Evolutionary conservation across 768 basidiomycete genomes (phyloP), one percentile per base, ranked within the genome.

Genomic region (Phlebiopsis flavidoalba): DNA sequence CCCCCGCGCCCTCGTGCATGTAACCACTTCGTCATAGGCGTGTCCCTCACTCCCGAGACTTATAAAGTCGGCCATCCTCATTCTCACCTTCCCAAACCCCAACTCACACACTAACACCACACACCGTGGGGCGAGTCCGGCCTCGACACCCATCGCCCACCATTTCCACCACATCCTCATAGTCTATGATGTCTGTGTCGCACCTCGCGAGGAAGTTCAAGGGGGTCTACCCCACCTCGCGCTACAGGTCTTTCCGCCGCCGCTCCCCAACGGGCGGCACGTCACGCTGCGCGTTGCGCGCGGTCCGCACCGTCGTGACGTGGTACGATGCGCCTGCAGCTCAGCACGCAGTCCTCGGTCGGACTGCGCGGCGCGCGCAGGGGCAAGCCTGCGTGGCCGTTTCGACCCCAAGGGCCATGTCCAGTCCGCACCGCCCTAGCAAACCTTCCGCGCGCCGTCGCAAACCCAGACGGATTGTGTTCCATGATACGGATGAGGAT

Each of bases 351-450:
- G 58, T 24, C 26, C 14, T 40, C 52, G 58, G 45, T 64, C 56
- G 63, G 67, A 15, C 69, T 64, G 26, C 26, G 26, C 26, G 3
- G 26, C 3, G 26, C 6, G 26, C 26, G 26, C n/a, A n/a, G n/a
- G n/a, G n/a, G n/a, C n/a, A 31, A 31, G 26, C 33, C 64, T 65
- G 49, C 54, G 59, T 33, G 53, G 63, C 46, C 53, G n/a, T n/a
- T 37, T 50, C 59, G n/a, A n/a, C n/a, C 5, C 65, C 8, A 65
- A 64, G 48, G 66, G 63, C 24, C 65, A 67, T 60, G 21, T 64
- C 55, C 66, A 69, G 49, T n/a, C 68, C 68, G 8, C 68, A 69
- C 59, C 66, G 68, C 43, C 64, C 58, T 60, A 52, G 67, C 57
- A 66, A 67, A 31, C 68, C 68, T 21, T 31, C 26, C 26, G n/a